A percentile compares a stretch with the other conserved stretches of the same genome.
phyloP scores from a whole-genome alignment of 2,329 filamentous ascomycete genomes.

The Fusarium anguioides region DNA sequence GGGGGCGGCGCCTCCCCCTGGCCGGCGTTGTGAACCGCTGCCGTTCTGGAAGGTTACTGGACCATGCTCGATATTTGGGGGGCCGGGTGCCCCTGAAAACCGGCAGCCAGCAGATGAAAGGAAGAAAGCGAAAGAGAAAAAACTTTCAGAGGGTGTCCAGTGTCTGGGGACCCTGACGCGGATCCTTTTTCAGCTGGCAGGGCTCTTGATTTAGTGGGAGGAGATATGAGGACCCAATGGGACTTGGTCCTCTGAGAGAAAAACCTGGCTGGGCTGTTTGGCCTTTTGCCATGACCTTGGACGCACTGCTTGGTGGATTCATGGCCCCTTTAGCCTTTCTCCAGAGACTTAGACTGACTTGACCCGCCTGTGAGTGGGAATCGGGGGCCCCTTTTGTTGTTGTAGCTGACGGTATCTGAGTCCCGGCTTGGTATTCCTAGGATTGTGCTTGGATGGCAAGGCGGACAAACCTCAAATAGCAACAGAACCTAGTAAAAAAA shows the following conservation, averaged over 20 bases:
- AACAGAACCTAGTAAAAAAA: not conserved
- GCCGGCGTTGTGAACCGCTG: conserved; percentile 27
- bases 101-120: conserved; percentile 21
- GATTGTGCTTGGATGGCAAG: conserved; percentile 24
- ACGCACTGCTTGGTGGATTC: conserved; percentile 32
- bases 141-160: conserved; percentile 15
- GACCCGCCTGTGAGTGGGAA: conserved; percentile 24
- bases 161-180: conserved; percentile 37
- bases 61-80: conserved; percentile 21
- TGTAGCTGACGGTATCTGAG: conserved; percentile 8
- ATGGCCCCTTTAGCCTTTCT: conserved; percentile 22
- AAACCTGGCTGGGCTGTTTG: conserved; percentile 13
- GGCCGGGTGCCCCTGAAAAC: conserved; percentile 32
- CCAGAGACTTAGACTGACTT: conserved; percentile 34
- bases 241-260: not conserved
- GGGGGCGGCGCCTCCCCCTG: conserved; percentile 45
- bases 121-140: conserved; percentile 3
- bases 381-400: conserved; percentile 24
- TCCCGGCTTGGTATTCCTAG: conserved; percentile 24
- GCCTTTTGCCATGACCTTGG: conserved; percentile 5
- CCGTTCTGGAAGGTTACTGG: conserved; percentile 20
- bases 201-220: conserved; percentile 20
- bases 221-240: not conserved
- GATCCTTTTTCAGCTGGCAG: conserved; percentile 43
- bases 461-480: conserved; percentile 28